Evolutionary conservation across 1,139 yeast species (phyloP), one percentile per base, ranked within the genome.

Genomic region (Debaryomyces robertsiae): DNA sequence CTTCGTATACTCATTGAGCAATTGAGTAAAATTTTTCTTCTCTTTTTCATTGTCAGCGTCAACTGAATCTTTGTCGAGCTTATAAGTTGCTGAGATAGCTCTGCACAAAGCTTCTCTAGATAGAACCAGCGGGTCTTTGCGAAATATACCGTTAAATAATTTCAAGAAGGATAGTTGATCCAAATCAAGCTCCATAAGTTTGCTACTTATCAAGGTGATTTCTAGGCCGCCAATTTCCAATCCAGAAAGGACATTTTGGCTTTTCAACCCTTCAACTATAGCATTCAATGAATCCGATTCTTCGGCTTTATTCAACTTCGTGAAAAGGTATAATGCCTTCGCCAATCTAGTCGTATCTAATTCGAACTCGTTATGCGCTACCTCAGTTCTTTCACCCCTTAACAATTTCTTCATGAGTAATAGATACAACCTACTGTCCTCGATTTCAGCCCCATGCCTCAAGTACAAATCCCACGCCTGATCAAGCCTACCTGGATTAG

Each of bases 401-500:
- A 58, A 45, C 18, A 65, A 39, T 37, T 59, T 62, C 3, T 48
- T 44, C 30, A 63, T 37, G 2, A 66, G 50, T 7, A 46, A 44
- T 1, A 47, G 40, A 3, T 58, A 45, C 24, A 65, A 45, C 23
- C 40, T 41, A 4, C 45, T 42, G 17, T 36, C 41, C 24, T 38
- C 30, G 9, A 41, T 22, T 5, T 33, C 40, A 3, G 25, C 17
- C 27, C 47, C 49, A 38, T 67, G 67, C 34, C 58, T 58, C 22
- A 55, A 47, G 38, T 58, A 60, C 30, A 73, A 50, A 14, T 71
- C 75, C 58, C 63, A 57, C 24, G 71, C 55, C 19, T 55, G 47
- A 42, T 58, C 61, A 1, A 67, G 77, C 42, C 78, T 51, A 14
- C 75, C 77, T 0, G 77, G 76, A 44, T 73, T 73, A 23, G 56